phyloP scores from a whole-genome alignment of 148 eudicot genomes.

The Silene conica region DNA sequence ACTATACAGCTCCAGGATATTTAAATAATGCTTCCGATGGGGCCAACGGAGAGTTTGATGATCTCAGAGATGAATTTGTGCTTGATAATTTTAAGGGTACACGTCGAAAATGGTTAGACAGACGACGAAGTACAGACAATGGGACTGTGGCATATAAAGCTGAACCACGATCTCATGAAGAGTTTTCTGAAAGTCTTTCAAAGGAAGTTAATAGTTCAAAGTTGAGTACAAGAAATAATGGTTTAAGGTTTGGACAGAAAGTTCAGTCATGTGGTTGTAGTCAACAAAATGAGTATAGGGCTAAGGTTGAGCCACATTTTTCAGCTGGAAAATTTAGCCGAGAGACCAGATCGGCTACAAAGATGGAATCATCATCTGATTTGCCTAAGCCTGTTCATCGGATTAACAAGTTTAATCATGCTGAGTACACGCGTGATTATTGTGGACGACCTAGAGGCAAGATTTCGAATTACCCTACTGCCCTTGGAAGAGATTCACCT shows the following conservation, averaged over 20 bases:
- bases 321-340: constrained; percentile 31
- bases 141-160: constrained; percentile 37
- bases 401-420: constrained; percentile 45
- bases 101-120: constrained; percentile 58
- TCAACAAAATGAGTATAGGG: background rate
- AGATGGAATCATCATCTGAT: constrained; percentile 43
- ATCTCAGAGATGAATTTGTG: constrained; percentile 38
- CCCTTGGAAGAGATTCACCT: constrained; percentile 39
- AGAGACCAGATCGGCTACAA: constrained; percentile 42
- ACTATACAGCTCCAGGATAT: constrained; percentile 27
- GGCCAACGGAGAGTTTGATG: constrained; percentile 35
- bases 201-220: constrained; percentile 36
- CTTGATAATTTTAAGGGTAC: constrained; percentile 41
- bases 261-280: background rate
- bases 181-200: constrained; percentile 43
- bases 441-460: constrained; percentile 57
- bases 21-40: constrained; percentile 36
- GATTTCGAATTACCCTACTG: constrained; percentile 35
- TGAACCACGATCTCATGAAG: constrained; percentile 54
- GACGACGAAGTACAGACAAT: constrained; percentile 45
- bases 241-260: constrained; percentile 33
- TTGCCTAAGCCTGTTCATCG: constrained; percentile 50
- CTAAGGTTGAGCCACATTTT: constrained; percentile 39
- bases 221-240: constrained; percentile 38
- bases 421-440: constrained; percentile 45